phyloP scores from a whole-genome alignment of 805 yeast species.

The Barnettozyma pratensis region DNA sequence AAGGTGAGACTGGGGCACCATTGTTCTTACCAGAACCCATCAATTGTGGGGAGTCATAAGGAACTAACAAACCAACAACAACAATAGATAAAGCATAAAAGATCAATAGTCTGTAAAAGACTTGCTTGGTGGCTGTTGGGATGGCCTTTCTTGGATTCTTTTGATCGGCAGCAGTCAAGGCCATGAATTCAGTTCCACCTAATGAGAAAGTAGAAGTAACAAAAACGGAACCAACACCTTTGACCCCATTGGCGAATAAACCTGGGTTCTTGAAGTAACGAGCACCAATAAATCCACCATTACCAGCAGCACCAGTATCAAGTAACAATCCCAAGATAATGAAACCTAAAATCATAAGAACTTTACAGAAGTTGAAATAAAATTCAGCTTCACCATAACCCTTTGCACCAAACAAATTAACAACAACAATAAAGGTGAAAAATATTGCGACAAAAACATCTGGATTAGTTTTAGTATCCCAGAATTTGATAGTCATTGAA shows the following conservation, averaged over 20 bases:
- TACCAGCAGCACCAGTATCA: constrained; percentile 54
- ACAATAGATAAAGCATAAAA: constrained; percentile 51
- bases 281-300: constrained; percentile 56
- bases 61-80: constrained; percentile 56
- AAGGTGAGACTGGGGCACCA: constrained; percentile 57
- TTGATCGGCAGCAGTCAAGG: constrained; percentile 64
- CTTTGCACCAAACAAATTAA: constrained; percentile 54
- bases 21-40: constrained; percentile 47
- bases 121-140: constrained; percentile 61
- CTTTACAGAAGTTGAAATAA: constrained; percentile 48
- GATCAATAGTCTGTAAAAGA: constrained; percentile 57
- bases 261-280: constrained; percentile 58
- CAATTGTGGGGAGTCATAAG: constrained; percentile 46
- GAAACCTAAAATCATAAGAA: constrained; percentile 55
- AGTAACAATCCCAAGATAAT: constrained; percentile 49
- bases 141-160: constrained; percentile 52
- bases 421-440: constrained; percentile 41
- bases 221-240: constrained; percentile 60
- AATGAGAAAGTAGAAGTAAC: constrained; percentile 60
- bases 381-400: constrained; percentile 72
- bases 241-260: constrained; percentile 38
- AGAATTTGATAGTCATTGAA: constrained; percentile 44
- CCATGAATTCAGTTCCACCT: constrained; percentile 63
- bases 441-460: constrained; percentile 56
- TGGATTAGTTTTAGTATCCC: constrained; percentile 39